Evolutionary conservation across 495 filamentous ascomycete genomes (phyloP), one percentile per base, ranked within the genome.

Genomic region (Aspergillus diversus): DNA sequence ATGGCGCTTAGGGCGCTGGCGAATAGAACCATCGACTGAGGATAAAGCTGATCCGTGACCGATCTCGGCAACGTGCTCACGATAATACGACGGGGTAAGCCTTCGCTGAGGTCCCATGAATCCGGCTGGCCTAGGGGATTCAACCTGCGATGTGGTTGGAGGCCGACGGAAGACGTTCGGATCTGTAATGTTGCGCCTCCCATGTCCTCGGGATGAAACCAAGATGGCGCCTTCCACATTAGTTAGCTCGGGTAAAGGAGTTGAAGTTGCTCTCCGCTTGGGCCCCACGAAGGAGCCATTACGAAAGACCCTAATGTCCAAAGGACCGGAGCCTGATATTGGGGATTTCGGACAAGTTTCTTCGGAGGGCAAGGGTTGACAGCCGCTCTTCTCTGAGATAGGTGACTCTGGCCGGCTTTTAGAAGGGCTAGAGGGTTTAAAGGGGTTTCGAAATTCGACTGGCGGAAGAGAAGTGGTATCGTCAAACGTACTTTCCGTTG

Each of bases 181-280:
- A 55, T 79, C 76, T 27, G 79, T 80, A 49, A 80, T 74, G 55
- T 81, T 80, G 8, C 79, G 74, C 48, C 76, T 74, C 55, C 59
- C 68, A 43, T 66, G 64, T 12, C 63, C 64, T 50, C 59, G 70
- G 6, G 66, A 65, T 1, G 73, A 70, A 48, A 51, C 62, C 47
- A 64, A 63, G 32, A 65, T 63, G 11, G 65, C 33, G 60, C 68
- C 68, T 64, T 75, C 72, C 60, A 57, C 32, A 51, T 62, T 71
- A 34, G 71, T 46, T 31, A 73, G 32, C 11, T 71, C 64, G 32
- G 70, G 63, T 31, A 68, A 46, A 56, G 73, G 72, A 12, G 75
- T 68, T 13, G 76, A 75, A 43, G 74, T 71, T 21, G 76, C 75
- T 48, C 77, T 72, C 37, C 73, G 69, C 55, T 78, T 80, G 7